Percentiles rank a stretch among this genome's conserved stretches.
Evolutionary conservation across 768 basidiomycete species (phyloP).

Genomic region (Gymnopilus junonius): DNA sequence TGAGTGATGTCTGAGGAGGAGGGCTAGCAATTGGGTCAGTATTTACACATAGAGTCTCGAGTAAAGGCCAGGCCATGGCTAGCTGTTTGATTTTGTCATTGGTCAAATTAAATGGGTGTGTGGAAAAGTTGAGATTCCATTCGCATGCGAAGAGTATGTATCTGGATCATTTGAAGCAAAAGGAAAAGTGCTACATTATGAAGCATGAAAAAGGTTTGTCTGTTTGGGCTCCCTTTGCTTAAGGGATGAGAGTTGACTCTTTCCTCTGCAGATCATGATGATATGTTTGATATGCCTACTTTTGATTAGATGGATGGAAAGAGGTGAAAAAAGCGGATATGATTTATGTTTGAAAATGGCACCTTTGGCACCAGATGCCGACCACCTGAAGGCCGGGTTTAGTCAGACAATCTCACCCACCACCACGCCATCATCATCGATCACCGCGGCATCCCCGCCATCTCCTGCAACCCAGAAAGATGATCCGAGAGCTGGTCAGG

Average conservation of each 20-base stretch:
- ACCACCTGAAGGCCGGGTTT: not conserved
- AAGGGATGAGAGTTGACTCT: not conserved
- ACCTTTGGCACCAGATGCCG: not conserved
- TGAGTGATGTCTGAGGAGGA: not conserved
- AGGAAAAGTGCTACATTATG: constrained; percentile 65
- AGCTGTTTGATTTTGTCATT: constrained; percentile 9
- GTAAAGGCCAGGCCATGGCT: constrained; percentile 12
- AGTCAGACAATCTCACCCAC: not conserved
- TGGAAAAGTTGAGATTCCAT: constrained; percentile 14
- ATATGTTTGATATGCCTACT: constrained; percentile 50
- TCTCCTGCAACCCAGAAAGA: not conserved
- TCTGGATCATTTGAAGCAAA: constrained; percentile 62
- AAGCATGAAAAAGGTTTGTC: constrained; percentile 57
- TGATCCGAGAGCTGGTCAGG: not conserved
- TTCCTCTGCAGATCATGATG: constrained; percentile 41
- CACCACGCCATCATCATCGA: not conserved
- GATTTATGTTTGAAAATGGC: too few relatives aligned
- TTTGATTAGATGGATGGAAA: constrained; percentile 32
- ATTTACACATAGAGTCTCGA: not conserved
- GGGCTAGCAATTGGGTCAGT: not conserved
- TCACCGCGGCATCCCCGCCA: not conserved
- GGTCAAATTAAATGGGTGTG: constrained; percentile 2
- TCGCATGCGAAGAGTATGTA: constrained; percentile 60
- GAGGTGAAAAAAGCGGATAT: not conserved
- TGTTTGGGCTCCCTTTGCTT: not conserved